A percentile compares a stretch with the other conserved stretches of the same genome.
phyloP scores from a whole-genome alignment of 2,329 filamentous ascomycete species.

The Raffaelea deltoideospora region DNA sequence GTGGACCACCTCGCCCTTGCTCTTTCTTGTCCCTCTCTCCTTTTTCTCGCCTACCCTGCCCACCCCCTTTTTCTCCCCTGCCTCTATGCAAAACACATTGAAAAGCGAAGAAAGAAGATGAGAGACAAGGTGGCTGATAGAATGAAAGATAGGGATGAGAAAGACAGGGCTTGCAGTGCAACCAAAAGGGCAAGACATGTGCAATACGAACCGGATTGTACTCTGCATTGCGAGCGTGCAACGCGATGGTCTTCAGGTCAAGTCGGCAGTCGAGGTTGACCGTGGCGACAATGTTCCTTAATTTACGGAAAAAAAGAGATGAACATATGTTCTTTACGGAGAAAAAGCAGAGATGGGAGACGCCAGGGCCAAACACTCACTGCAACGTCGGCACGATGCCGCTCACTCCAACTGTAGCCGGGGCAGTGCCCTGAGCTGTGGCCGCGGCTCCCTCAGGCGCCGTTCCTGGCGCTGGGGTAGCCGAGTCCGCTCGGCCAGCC shows the following conservation, averaged over 20 bases:
- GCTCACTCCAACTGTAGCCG: slow-evolving; percentile 72
- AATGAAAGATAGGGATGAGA: not conserved
- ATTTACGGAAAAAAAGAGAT: slow-evolving; percentile 8
- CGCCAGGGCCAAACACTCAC: slow-evolving; percentile 49
- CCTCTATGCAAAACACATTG: no score
- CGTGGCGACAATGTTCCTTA: slow-evolving; percentile 97
- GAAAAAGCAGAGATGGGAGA: not conserved
- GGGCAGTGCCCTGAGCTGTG: slow-evolving; percentile 81
- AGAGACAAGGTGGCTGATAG: no score
- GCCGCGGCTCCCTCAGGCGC: slow-evolving; percentile 18
- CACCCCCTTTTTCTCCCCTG: no score
- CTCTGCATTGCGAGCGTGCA: slow-evolving; percentile 96
- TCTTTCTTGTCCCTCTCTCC: no score
- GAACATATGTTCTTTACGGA: slow-evolving; percentile 10
- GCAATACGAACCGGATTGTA: slow-evolving; percentile 56
- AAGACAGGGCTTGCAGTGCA: not conserved
- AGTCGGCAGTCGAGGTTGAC: slow-evolving; percentile 97
- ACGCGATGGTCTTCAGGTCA: slow-evolving; percentile 96
- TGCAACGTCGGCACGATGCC: slow-evolving; percentile 89
- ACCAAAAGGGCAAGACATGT: not conserved
- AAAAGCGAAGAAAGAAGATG: no score
- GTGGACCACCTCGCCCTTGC: no score
- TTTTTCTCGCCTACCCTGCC: no score
- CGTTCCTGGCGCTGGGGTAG: slow-evolving; percentile 7
- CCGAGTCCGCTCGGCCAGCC: slow-evolving; percentile 7